Evolutionary conservation across 2,329 filamentous ascomycete genomes (phyloP).

Genomic region (Aspergillus tubingensis): DNA sequence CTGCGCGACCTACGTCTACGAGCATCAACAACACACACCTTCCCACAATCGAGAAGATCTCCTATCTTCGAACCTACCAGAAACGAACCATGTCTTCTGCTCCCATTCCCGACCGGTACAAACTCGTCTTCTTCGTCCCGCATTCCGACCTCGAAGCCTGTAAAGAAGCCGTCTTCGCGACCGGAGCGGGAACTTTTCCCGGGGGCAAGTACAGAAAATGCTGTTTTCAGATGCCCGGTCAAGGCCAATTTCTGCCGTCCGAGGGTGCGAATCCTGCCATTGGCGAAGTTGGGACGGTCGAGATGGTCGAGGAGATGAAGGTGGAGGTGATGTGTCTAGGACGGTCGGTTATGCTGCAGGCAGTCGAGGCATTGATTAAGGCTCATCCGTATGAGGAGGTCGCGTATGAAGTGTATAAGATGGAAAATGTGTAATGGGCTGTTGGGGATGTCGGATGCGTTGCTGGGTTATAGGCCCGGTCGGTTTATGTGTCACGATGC

Average conservation of each 20-base stretch:
- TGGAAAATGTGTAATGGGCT: slow-evolving; percentile 41
- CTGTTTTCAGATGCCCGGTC: slow-evolving; percentile 44
- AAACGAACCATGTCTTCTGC: slow-evolving; percentile 28
- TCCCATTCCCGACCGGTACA: slow-evolving; percentile 35
- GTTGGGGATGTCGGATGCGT: background rate
- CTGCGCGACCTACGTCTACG: background rate
- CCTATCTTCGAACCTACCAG: background rate
- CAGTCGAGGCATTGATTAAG: slow-evolving; percentile 43
- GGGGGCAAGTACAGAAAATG: slow-evolving; percentile 43
- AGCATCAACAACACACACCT: background rate
- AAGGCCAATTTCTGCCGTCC: slow-evolving; percentile 45
- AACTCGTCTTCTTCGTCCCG: slow-evolving; percentile 49
- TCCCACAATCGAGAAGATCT: background rate
- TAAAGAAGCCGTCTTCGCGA: slow-evolving; percentile 46
- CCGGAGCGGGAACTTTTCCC: slow-evolving; percentile 46
- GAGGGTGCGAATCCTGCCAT: slow-evolving; percentile 44
- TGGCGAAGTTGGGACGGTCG: slow-evolving; percentile 40
- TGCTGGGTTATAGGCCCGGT: background rate
- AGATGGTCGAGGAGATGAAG: slow-evolving; percentile 45
- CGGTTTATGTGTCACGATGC: background rate
- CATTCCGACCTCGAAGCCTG: slow-evolving; percentile 40
- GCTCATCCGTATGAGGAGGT: slow-evolving; percentile 52
- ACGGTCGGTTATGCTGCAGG: slow-evolving; percentile 38
- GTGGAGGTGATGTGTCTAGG: slow-evolving; percentile 49
- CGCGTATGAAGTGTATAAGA: slow-evolving; percentile 47